phyloP scores from a whole-genome alignment of 345 rosid genomes.

The Iberis pinnata region DNA sequence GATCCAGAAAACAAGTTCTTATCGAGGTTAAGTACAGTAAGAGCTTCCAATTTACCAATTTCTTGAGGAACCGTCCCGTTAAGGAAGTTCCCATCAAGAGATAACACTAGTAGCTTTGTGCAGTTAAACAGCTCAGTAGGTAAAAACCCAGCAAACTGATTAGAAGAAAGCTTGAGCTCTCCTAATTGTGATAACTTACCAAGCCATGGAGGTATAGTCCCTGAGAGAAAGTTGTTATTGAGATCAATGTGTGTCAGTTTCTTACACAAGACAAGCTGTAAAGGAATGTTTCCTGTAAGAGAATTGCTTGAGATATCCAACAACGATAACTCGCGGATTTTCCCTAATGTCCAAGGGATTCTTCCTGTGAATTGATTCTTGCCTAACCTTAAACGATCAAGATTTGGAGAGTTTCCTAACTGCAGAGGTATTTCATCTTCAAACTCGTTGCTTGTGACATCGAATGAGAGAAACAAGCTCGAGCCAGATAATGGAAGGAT shows the following conservation, averaged over 20 bases:
- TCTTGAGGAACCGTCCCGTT: conserved; percentile 55
- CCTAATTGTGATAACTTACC: conserved; percentile 60
- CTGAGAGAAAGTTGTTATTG: conserved; percentile 69
- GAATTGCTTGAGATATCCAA: conserved; percentile 69
- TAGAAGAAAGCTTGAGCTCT: conserved; percentile 74
- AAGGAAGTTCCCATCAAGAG: conserved; percentile 58
- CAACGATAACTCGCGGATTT: conserved; percentile 50
- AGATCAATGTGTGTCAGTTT: conserved; percentile 75
- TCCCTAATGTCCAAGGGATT: conserved; percentile 78
- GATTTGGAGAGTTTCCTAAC: conserved; percentile 66
- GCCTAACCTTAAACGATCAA: conserved; percentile 81
- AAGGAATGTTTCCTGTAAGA: conserved; percentile 61
- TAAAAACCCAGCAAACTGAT: conserved; percentile 54
- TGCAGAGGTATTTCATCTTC: conserved; percentile 55
- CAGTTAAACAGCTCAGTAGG: conserved; percentile 64
- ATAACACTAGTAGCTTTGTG: conserved; percentile 57
- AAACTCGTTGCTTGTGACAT: conserved; percentile 65
- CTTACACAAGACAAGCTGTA: conserved; percentile 61
- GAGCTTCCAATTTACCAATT: conserved; percentile 53
- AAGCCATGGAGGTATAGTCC: conserved; percentile 65
- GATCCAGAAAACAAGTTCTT: conserved; percentile 56
- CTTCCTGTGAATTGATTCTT: conserved; percentile 61
- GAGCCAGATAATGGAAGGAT: conserved; percentile 61
- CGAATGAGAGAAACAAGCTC: conserved; percentile 62
- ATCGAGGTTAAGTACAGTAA: conserved; percentile 58